Evolutionary conservation across 1,284 basidiomycete genomes (phyloP).

Genomic region (Marasmius oreades): DNA sequence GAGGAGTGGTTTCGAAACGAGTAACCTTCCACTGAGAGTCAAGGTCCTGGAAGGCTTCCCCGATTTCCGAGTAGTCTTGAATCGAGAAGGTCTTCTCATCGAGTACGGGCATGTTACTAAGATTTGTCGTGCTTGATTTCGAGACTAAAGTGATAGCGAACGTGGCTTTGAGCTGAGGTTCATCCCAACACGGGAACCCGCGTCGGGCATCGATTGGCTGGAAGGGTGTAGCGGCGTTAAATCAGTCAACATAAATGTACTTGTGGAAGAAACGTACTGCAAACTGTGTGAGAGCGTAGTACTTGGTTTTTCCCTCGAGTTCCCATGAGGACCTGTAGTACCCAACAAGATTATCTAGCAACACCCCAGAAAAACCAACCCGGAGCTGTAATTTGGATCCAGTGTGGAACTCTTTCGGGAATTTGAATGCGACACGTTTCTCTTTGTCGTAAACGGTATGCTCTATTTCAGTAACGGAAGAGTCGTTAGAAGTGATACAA

Average conservation of each 20-base stretch:
- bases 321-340: constrained; percentile 66
- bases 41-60: constrained; percentile 35
- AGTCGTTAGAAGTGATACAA: constrained; percentile 51
- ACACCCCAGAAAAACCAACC: constrained; percentile 58
- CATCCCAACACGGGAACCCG: constrained; percentile 91
- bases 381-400: constrained; percentile 63
- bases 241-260: constrained; percentile 14
- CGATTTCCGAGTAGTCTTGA: constrained; percentile 29
- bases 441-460: constrained; percentile 53
- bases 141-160: constrained; percentile 85
- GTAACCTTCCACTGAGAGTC: constrained; percentile 76
- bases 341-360: constrained; percentile 71
- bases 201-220: constrained; percentile 85
- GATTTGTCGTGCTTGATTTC: constrained; percentile 67
- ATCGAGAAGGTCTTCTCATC: constrained; percentile 48
- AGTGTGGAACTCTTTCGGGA: constrained; percentile 54
- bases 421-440: constrained; percentile 62
- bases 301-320: constrained; percentile 51
- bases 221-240: constrained; percentile 27
- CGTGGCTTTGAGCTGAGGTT: constrained; percentile 89
- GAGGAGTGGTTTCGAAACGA: constrained; percentile 73
- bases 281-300: constrained; percentile 83
- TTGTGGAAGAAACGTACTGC: constrained; percentile 40
- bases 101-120: constrained; percentile 84
- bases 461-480: constrained; percentile 34